phyloP scores from a whole-genome alignment of 352 stramenopile species.

The Phytophthora rubi region DNA sequence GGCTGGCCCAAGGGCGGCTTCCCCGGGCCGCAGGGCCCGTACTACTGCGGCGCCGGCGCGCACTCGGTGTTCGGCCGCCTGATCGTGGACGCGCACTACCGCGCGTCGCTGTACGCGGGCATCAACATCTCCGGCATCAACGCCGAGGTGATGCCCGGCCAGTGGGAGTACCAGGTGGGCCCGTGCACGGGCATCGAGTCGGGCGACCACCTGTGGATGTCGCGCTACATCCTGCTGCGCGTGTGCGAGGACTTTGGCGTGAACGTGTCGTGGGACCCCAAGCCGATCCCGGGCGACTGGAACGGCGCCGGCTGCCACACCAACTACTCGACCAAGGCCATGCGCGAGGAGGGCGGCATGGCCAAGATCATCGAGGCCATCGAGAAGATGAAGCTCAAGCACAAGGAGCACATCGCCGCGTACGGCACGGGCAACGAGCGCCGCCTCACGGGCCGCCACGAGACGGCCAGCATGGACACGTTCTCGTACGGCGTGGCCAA shows the following conservation, averaged over 20 bases:
- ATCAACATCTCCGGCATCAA: slow-evolving; percentile 97
- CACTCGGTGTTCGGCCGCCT: slow-evolving; percentile 96
- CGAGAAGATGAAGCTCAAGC: slow-evolving; percentile 97
- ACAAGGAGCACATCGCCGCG: slow-evolving; percentile 97
- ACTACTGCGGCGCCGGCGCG: slow-evolving; percentile 94
- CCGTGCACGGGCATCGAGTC: slow-evolving; percentile 96
- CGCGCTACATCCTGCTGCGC: slow-evolving; percentile 96
- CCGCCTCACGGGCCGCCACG: slow-evolving; percentile 95
- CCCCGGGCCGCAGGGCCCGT: slow-evolving; percentile 90
- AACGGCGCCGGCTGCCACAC: slow-evolving; percentile 97
- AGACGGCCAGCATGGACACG: slow-evolving; percentile 96
- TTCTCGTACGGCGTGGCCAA: slow-evolving; percentile 98
- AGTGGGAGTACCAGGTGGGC: slow-evolving; percentile 98
- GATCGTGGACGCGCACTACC: slow-evolving; percentile 96
- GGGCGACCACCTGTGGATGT: slow-evolving; percentile 97
- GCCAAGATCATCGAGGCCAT: slow-evolving; percentile 96
- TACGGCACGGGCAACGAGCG: slow-evolving; percentile 98
- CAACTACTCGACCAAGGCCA: slow-evolving; percentile 97
- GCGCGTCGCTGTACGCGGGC: slow-evolving; percentile 94
- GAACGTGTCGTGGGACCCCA: slow-evolving; percentile 97
- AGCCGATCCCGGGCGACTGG: slow-evolving; percentile 98
- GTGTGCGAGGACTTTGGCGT: slow-evolving; percentile 98
- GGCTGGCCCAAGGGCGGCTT: slow-evolving; percentile 92
- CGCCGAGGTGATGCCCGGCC: slow-evolving; percentile 97
- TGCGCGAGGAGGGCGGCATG: slow-evolving; percentile 95